These are phyloP conservation scores for Microascus cirrosus DNA, from an alignment of 2,329 filamentous ascomycete species.

Conservation along the genomic window DNA sequence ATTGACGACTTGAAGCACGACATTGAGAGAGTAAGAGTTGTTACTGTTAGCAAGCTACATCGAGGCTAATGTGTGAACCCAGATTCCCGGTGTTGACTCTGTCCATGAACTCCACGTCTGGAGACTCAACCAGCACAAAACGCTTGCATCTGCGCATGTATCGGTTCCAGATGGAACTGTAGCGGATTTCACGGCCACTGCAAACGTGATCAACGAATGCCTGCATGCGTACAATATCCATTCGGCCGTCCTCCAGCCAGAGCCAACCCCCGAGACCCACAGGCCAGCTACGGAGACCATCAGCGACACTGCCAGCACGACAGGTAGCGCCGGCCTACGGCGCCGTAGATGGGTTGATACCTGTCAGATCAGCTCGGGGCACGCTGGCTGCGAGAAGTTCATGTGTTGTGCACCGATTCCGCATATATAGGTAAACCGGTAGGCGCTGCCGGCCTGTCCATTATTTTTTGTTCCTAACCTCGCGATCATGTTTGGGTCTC, in stretches of 20 bases:
- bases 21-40: slow-evolving; percentile 23
- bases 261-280: slow-evolving; percentile 19
- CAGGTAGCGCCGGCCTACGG: no score
- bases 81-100: slow-evolving; percentile 56
- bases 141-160: slow-evolving; percentile 59
- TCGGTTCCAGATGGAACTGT: slow-evolving; percentile 47
- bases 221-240: slow-evolving; percentile 65
- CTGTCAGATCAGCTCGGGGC: no score
- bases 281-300: no score
- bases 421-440: no score
- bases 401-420: no score
- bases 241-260: slow-evolving; percentile 59
- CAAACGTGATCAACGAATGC: slow-evolving; percentile 54
- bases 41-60: no score
- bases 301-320: no score
- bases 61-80: neutral
- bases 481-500: no score
- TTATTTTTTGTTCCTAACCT: no score
- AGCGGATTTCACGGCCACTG: slow-evolving; percentile 45
- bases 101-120: slow-evolving; percentile 67
- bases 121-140: slow-evolving; percentile 59
- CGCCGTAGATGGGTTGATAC: no score
- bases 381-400: no score
- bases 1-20: slow-evolving; percentile 56
- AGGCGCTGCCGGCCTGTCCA: no score